Evolutionary conservation across 805 yeast genomes (phyloP).

Genomic region (Kazachstania martiniae): DNA sequence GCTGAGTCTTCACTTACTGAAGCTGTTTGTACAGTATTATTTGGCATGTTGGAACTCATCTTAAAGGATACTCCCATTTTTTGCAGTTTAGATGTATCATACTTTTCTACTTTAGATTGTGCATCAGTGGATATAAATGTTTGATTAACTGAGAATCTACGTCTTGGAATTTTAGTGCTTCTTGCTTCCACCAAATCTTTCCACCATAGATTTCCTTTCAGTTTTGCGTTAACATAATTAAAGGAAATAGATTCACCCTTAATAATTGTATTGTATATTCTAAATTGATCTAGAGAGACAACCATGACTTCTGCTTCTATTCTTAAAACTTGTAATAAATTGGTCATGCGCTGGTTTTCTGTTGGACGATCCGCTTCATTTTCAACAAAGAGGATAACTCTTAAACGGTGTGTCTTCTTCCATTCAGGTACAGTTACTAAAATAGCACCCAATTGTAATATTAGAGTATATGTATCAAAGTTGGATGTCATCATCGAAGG

Average conservation of each 20-base stretch:
- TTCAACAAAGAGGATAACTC: slow-evolving; percentile 90
- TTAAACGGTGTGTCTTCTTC: slow-evolving; percentile 61
- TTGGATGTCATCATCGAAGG: slow-evolving; percentile 63
- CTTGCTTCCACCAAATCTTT: slow-evolving; percentile 52
- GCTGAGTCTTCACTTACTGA: slow-evolving; percentile 24
- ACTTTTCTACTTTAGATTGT: slow-evolving; percentile 20
- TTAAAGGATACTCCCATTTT: slow-evolving; percentile 69
- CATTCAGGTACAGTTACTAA: slow-evolving; percentile 88
- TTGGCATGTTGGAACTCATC: slow-evolving; percentile 53
- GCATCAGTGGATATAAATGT: slow-evolving; percentile 15
- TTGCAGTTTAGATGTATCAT: slow-evolving; percentile 51
- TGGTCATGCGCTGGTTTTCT: slow-evolving; percentile 51
- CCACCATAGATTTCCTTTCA: slow-evolving; percentile 84
- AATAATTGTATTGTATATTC: slow-evolving; percentile 64
- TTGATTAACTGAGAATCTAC: slow-evolving; percentile 25
- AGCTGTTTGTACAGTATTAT: slow-evolving; percentile 20
- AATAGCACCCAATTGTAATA: slow-evolving; percentile 88
- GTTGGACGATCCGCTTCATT: slow-evolving; percentile 54
- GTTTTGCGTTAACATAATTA: slow-evolving; percentile 37
- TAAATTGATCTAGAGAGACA: slow-evolving; percentile 47
- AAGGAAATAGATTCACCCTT: slow-evolving; percentile 45
- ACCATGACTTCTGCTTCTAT: slow-evolving; percentile 77
- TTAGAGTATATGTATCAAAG: slow-evolving; percentile 90
- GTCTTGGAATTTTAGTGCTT: slow-evolving; percentile 19
- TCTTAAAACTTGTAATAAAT: slow-evolving; percentile 63